A percentile compares a stretch with the other conserved stretches of the same genome.
Evolutionary conservation across 768 basidiomycete genomes (phyloP).

Genomic region (Floccularia luteovirens): DNA sequence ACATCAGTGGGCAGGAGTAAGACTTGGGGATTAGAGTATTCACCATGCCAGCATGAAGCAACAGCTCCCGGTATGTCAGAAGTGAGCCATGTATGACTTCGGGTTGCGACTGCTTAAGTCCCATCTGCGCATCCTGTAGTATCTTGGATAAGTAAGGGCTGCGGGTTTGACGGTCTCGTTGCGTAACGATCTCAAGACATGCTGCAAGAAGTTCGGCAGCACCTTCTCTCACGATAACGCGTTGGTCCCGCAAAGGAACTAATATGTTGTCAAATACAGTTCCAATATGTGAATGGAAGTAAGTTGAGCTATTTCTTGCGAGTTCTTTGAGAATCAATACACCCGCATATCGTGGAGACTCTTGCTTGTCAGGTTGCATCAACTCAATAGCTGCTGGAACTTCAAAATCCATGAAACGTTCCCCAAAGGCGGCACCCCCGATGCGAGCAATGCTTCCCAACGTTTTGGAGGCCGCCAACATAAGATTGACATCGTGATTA

Average conservation of each 20-base stretch:
- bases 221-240: conserved; percentile 86
- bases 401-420: conserved; percentile 85
- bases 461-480: conserved; percentile 91
- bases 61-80: conserved; percentile 83
- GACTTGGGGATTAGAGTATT: conserved; percentile 16
- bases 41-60: conserved; percentile 93
- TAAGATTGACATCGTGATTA: conserved; percentile 86
- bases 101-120: conserved; percentile 71
- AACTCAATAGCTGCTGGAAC: conserved; percentile 78
- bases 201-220: conserved; percentile 92
- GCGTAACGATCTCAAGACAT: conserved; percentile 81
- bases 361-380: conserved; percentile 72
- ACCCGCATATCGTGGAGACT: conserved; percentile 85
- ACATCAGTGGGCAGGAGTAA: not conserved
- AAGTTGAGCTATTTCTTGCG: conserved; percentile 78
- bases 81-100: conserved; percentile 92
- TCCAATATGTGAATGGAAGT: conserved; percentile 84
- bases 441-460: conserved; percentile 82
- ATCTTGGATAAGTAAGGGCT: conserved; percentile 71
- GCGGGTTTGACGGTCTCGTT: conserved; percentile 59
- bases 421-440: conserved; percentile 78
- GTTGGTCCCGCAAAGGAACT: conserved; percentile 79
- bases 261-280: conserved; percentile 92
- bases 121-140: conserved; percentile 80
- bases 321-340: conserved; percentile 93